phyloP scores from a whole-genome alignment of 768 basidiomycete species.

The Suillus americanus region DNA sequence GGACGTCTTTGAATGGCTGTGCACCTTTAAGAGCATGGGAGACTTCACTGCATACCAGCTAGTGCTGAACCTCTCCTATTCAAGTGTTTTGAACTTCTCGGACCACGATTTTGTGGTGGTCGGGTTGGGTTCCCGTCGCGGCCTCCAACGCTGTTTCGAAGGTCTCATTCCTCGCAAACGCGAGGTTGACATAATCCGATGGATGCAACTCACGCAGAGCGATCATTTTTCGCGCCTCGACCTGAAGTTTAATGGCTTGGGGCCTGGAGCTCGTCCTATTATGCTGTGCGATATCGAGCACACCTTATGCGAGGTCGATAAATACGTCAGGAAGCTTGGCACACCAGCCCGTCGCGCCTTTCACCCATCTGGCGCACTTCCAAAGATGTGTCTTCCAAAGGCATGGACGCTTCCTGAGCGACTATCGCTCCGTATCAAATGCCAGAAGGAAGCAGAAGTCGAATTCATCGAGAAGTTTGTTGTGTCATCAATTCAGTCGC shows the following conservation, averaged over 20 bases:
- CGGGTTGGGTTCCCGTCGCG: conserved; percentile 65
- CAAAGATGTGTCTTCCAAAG: conserved; percentile 40
- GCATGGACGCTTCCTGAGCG: conserved; percentile 58
- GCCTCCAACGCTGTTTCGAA: conserved; percentile 70
- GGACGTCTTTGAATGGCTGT: conserved; percentile 62
- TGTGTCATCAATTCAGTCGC: conserved; percentile 38
- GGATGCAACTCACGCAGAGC: conserved; percentile 58
- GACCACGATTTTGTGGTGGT: conserved; percentile 69
- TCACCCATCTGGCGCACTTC: conserved; percentile 26
- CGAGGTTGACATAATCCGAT: conserved; percentile 62
- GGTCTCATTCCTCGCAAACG: conserved; percentile 38
- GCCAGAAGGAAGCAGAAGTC: conserved; percentile 28
- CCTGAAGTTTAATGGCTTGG: conserved; percentile 50
- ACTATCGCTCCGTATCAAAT: conserved; percentile 40
- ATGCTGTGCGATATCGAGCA: conserved; percentile 76
- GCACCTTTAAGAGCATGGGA: conserved; percentile 69
- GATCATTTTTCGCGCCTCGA: conserved; percentile 62
- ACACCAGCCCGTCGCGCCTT: conserved; percentile 41
- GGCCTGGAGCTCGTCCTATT: conserved; percentile 49
- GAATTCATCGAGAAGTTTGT: conserved; percentile 41
- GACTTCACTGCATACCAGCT: conserved; percentile 73
- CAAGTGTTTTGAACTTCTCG: conserved; percentile 56
- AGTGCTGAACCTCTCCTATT: conserved; percentile 58
- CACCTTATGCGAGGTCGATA: conserved; percentile 75
- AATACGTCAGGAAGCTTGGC: conserved; percentile 58